phyloP scores from a whole-genome alignment of 2,329 filamentous ascomycete genomes.

The Cordyceps fumosorosea region DNA sequence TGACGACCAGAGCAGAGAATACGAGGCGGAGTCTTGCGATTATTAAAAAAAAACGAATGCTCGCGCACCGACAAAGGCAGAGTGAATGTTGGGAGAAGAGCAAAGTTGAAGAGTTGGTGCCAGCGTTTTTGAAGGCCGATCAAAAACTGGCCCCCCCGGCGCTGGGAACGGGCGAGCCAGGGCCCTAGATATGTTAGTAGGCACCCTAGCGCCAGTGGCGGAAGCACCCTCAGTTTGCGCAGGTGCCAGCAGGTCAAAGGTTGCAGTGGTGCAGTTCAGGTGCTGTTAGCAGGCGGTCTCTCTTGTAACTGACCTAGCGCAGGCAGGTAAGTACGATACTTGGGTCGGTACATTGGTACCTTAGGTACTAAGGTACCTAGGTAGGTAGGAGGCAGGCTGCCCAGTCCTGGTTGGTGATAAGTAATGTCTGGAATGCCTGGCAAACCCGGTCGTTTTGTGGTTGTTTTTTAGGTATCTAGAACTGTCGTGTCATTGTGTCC shows the following conservation, averaged over 20 bases:
- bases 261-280: neutral
- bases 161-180: neutral
- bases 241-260: neutral
- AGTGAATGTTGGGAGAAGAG: constrained; percentile 9
- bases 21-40: neutral
- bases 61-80: constrained; percentile 4
- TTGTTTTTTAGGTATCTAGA: neutral
- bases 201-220: neutral
- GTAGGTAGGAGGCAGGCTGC: neutral
- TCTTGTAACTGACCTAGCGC: neutral
- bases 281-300: neutral
- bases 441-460: no score
- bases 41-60: neutral
- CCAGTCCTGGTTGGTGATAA: no score
- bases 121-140: constrained; percentile 8
- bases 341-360: neutral
- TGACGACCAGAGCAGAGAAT: neutral
- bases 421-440: no score
- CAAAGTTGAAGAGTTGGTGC: constrained; percentile 3
- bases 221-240: neutral
- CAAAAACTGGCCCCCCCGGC: constrained; percentile 4
- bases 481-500: neutral
- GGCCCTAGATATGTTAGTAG: neutral
- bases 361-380: neutral
- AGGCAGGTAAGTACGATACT: no score